A percentile compares a stretch with the other conserved stretches of the same genome.
phyloP scores from a whole-genome alignment of 2,329 filamentous ascomycete species.

The Nemania bipapillata region DNA sequence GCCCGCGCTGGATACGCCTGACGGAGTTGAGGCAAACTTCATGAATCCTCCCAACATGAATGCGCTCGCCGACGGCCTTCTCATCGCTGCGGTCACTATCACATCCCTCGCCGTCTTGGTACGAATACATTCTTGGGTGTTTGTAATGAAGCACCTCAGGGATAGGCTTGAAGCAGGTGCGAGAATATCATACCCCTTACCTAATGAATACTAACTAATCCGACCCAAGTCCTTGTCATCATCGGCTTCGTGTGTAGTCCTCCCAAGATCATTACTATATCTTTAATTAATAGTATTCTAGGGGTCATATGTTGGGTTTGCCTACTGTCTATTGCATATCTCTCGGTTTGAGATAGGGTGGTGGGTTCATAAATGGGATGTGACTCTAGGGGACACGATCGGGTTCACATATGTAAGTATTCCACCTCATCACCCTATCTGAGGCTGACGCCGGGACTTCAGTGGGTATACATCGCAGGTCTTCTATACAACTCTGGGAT shows the following conservation, averaged over 20 bases:
- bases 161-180: slow-evolving; percentile 27
- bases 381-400: slow-evolving; percentile 18
- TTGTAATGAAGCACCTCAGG: slow-evolving; percentile 17
- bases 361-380: slow-evolving; percentile 35
- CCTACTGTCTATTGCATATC: slow-evolving; percentile 25
- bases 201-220: neutral
- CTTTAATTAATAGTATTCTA: slow-evolving; percentile 3
- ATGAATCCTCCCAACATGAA: slow-evolving; percentile 26
- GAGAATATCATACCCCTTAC: neutral
- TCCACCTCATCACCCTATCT: neutral
- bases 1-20: slow-evolving; percentile 15
- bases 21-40: slow-evolving; percentile 18
- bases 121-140: slow-evolving; percentile 25
- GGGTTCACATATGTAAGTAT: slow-evolving; percentile 29
- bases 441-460: slow-evolving; percentile 5
- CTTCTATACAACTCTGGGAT: slow-evolving; percentile 31
- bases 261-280: neutral
- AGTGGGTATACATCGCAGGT: slow-evolving; percentile 32
- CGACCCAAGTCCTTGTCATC: slow-evolving; percentile 22
- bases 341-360: slow-evolving; percentile 28
- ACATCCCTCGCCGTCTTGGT: slow-evolving; percentile 15
- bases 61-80: slow-evolving; percentile 21
- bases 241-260: slow-evolving; percentile 26
- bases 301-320: slow-evolving; percentile 30
- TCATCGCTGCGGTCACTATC: slow-evolving; percentile 19